A percentile compares a stretch with the other conserved stretches of the same genome.
Conservation (phyloP, 345 rosid species). For the Pugionium dolabratum region DNA sequence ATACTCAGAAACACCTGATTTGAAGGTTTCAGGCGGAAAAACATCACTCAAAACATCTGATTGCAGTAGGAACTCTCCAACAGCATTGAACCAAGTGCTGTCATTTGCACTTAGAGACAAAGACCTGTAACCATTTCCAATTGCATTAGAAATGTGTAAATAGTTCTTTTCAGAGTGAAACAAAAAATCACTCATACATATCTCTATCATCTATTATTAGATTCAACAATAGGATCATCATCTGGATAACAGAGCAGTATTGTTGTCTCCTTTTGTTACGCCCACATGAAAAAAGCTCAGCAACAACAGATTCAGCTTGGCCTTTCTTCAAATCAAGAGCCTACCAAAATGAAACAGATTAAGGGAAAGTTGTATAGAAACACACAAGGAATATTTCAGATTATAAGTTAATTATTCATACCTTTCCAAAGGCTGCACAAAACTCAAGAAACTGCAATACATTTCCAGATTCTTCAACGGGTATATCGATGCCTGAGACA, state of each 20-base stretch:
- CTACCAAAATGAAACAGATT: conserved; percentile 38
- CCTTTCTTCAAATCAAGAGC: conserved; percentile 70
- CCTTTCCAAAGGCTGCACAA: conserved; percentile 78
- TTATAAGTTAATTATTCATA: conserved; percentile 18
- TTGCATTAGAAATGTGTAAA: background rate
- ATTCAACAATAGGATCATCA: conserved; percentile 57
- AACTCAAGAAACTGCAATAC: conserved; percentile 77
- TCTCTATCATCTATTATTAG: conserved; percentile 54
- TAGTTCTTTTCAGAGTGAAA: background rate
- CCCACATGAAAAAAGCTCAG: conserved; percentile 52
- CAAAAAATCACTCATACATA: conserved; percentile 42
- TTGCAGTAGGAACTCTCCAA: conserved; percentile 45
- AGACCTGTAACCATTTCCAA: conserved; percentile 41
- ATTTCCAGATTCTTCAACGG: conserved; percentile 58
- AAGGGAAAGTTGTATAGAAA: background rate
- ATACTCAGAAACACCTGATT: conserved; percentile 40
- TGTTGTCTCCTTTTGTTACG: conserved; percentile 51
- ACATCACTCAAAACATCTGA: conserved; percentile 40
- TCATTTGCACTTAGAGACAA: conserved; percentile 49
- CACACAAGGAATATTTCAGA: background rate
- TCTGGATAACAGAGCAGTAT: conserved; percentile 48
- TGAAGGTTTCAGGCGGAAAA: conserved; percentile 31
- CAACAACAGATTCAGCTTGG: conserved; percentile 59
- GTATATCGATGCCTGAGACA: conserved; percentile 59
- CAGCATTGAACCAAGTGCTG: conserved; percentile 54